Percentiles rank a stretch among this genome's conserved stretches.
Evolutionary conservation across 176 grass and related monocot genomes (phyloP).

Genomic region (Oryza officinalis): DNA sequence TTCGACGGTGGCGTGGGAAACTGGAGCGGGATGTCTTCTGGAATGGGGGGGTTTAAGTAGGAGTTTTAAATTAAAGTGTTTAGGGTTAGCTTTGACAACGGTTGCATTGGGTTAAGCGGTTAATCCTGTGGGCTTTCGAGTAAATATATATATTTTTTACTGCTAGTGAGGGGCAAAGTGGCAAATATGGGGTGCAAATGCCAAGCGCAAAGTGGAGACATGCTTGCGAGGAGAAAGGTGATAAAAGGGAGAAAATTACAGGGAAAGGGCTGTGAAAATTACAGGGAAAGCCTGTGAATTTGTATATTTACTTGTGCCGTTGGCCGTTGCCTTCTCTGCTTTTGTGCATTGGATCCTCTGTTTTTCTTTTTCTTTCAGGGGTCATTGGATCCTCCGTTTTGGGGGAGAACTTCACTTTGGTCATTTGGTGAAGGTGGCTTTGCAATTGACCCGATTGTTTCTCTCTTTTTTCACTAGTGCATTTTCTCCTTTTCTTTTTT

Average conservation of each 20-base stretch:
- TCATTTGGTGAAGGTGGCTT: not conserved
- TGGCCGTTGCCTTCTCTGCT: not conserved
- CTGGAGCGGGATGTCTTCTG: not conserved
- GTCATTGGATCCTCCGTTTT: conserved; percentile 32
- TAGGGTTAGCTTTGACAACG: conserved; percentile 29
- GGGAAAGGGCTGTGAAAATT: conserved; percentile 14
- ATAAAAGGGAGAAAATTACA: not conserved
- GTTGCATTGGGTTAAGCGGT: not conserved
- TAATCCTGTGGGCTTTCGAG: not conserved
- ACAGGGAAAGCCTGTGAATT: conserved; percentile 5
- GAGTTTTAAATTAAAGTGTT: conserved; percentile 14
- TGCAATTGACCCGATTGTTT: not conserved
- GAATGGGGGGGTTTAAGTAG: not conserved
- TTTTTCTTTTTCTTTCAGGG: not conserved
- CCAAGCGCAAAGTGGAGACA: not conserved
- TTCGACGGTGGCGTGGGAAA: not conserved
- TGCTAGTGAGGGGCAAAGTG: not conserved
- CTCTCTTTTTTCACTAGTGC: not conserved
- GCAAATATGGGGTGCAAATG: not conserved
- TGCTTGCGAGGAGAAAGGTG: not conserved
- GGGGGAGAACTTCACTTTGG: not conserved
- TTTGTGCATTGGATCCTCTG: conserved; percentile 33
- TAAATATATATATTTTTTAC: not conserved
- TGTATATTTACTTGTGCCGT: not conserved
- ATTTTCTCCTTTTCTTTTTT: not conserved